These are phyloP conservation scores for Sporothrix variecibatus DNA, from an alignment of 2,329 filamentous ascomycete species.

Conservation along the genomic window DNA sequence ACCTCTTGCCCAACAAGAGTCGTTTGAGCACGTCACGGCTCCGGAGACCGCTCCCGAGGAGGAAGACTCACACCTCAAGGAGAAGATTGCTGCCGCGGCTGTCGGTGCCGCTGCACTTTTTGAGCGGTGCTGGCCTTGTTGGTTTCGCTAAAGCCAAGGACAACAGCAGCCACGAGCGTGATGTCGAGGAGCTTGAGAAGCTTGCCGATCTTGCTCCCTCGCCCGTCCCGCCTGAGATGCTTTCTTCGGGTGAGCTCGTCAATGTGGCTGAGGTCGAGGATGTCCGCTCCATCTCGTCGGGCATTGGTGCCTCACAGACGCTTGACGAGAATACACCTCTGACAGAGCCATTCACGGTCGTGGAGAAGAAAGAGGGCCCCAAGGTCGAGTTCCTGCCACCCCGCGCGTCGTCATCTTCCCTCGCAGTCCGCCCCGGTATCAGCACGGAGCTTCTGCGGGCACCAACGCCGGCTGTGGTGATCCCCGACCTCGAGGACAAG, in stretches of 20 bases:
- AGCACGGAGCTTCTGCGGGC: conserved; percentile 41
- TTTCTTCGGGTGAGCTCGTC: conserved; percentile 24
- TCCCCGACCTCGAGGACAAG: conserved; percentile 47
- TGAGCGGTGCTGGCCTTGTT: conserved; percentile 27
- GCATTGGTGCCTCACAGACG: conserved; percentile 19
- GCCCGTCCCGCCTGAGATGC: conserved; percentile 18
- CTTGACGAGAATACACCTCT: conserved; percentile 19
- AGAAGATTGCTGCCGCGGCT: conserved; percentile 20
- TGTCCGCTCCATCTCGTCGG: conserved; percentile 26
- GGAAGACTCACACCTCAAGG: conserved; percentile 4
- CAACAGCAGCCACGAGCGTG: conserved; percentile 4
- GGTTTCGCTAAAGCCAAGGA: background rate
- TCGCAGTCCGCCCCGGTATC: conserved; percentile 32
- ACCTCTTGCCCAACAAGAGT: conserved; percentile 1
- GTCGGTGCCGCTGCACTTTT: conserved; percentile 22
- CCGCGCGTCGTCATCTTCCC: conserved; percentile 11
- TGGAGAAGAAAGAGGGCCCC: background rate
- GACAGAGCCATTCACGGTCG: conserved; percentile 25
- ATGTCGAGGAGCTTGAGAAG: conserved; percentile 24
- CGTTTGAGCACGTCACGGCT: background rate
- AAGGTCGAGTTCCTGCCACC: conserved; percentile 24
- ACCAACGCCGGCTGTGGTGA: conserved; percentile 50
- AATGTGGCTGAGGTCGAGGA: conserved; percentile 12
- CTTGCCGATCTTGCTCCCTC: conserved; percentile 21
- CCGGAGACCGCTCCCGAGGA: background rate